Percentiles rank a stretch among this genome's conserved stretches.
phyloP scores from a whole-genome alignment of 305 asterid species.

The Fraxinus platypoda region DNA sequence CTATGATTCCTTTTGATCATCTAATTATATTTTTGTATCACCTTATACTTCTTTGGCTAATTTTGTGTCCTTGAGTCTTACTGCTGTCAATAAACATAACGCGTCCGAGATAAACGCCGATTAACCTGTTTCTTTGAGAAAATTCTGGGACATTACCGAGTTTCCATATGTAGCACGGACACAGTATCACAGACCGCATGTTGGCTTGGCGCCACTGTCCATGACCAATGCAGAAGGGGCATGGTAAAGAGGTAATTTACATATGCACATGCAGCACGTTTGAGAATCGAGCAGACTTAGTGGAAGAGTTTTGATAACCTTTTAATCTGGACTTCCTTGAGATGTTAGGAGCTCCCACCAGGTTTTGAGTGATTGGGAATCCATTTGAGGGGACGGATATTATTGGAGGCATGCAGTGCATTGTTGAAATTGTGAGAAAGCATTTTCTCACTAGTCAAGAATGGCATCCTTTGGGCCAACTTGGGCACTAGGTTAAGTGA shows the following conservation, averaged over 20 bases:
- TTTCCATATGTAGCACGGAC: not conserved
- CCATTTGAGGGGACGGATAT: not conserved
- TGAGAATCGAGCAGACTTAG: not conserved
- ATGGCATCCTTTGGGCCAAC: not conserved
- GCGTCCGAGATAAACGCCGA: not conserved
- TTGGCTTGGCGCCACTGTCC: not conserved
- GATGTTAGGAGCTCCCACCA: not conserved
- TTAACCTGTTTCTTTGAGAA: not conserved
- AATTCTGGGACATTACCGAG: not conserved
- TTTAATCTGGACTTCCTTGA: not conserved
- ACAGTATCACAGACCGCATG: not conserved
- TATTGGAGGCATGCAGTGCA: not conserved
- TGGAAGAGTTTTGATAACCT: not conserved
- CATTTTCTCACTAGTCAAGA: not conserved
- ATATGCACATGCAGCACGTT: not conserved
- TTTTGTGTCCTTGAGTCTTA: not conserved
- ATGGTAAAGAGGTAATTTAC: not conserved
- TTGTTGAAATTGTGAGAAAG: not conserved
- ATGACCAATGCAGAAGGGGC: not conserved
- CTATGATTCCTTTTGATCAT: not conserved
- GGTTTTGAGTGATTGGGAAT: not conserved
- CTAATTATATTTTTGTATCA: not conserved
- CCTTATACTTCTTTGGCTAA: not conserved
- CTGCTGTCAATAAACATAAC: not conserved
- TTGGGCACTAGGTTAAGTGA: not conserved